Evolutionary conservation across 331 rosid genomes (phyloP).

Genomic region (Acacia pycnantha): DNA sequence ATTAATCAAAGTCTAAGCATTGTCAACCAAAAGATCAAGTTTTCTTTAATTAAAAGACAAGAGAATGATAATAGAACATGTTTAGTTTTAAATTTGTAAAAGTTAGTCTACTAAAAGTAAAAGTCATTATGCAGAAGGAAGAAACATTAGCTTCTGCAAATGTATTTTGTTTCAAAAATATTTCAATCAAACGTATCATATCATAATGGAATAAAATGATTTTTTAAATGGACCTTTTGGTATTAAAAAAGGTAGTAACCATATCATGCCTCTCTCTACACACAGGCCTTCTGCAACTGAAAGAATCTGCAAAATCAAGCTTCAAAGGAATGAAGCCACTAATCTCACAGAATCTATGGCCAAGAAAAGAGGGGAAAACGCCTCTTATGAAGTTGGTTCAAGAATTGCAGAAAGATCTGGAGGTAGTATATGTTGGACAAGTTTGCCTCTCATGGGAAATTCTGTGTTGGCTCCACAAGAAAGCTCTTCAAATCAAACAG

Average conservation of each 20-base stretch:
- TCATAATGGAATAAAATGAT: background rate
- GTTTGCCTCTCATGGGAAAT: conserved; percentile 94
- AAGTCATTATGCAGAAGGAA: background rate
- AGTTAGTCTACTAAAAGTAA: background rate
- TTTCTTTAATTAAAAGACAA: background rate
- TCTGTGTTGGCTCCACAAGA: conserved; percentile 69
- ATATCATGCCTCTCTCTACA: background rate
- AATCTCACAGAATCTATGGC: conserved; percentile 53
- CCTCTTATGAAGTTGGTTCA: conserved; percentile 37
- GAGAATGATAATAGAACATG: background rate
- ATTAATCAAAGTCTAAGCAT: background rate
- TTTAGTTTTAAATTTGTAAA: background rate
- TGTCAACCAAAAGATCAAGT: background rate
- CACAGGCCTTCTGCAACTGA: conserved; percentile 71
- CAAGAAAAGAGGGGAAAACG: conserved; percentile 44
- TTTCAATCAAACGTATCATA: background rate
- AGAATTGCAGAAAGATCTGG: conserved; percentile 64
- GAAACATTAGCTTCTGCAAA: background rate
- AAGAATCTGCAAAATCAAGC: conserved; percentile 50
- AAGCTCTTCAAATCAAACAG: conserved; percentile 54
- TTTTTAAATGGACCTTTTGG: background rate
- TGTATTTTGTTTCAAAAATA: background rate
- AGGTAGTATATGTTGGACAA: conserved; percentile 86
- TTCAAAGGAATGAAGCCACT: conserved; percentile 43
- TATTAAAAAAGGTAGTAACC: background rate